phyloP scores from a whole-genome alignment of 2,329 filamentous ascomycete species.

The Pezicula carpinea region DNA sequence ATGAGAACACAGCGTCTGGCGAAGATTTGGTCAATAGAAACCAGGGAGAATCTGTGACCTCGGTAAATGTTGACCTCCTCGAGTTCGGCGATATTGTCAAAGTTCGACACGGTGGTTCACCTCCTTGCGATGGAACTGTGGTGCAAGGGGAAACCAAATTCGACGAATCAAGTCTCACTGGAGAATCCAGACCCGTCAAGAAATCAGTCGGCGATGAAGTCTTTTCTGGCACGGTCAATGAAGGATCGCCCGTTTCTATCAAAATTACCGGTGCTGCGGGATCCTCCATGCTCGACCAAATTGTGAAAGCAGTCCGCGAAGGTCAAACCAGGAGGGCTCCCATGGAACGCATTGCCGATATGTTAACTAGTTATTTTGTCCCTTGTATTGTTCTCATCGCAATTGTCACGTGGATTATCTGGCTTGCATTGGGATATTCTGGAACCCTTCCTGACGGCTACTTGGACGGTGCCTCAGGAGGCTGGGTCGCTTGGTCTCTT shows the following conservation, averaged over 20 bases:
- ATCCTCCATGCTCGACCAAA: slow-evolving; percentile 73
- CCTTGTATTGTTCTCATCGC: slow-evolving; percentile 67
- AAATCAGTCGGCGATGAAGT: slow-evolving; percentile 61
- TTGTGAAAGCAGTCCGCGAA: slow-evolving; percentile 71
- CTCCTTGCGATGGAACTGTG: slow-evolving; percentile 75
- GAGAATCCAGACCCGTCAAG: slow-evolving; percentile 64
- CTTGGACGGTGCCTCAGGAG: slow-evolving; percentile 49
- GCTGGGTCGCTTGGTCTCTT: slow-evolving; percentile 69
- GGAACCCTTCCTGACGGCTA: slow-evolving; percentile 53
- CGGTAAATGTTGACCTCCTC: slow-evolving; percentile 48
- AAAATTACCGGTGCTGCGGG: slow-evolving; percentile 61
- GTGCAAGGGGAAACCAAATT: slow-evolving; percentile 62
- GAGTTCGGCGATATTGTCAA: slow-evolving; percentile 71
- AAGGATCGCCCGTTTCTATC: slow-evolving; percentile 56
- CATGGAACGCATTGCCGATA: slow-evolving; percentile 69
- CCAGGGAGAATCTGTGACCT: slow-evolving; percentile 9
- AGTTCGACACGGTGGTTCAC: slow-evolving; percentile 74
- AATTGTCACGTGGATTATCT: slow-evolving; percentile 65
- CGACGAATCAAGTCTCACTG: slow-evolving; percentile 87
- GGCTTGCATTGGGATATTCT: slow-evolving; percentile 60
- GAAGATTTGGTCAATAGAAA: slow-evolving; percentile 1
- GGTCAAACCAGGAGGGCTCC: slow-evolving; percentile 73
- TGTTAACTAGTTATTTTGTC: slow-evolving; percentile 72
- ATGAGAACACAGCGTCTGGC: slow-evolving; percentile 1
- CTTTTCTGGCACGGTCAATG: slow-evolving; percentile 72